phyloP scores from a whole-genome alignment of 2,329 filamentous ascomycete species.

The Aspergillus viridinutans region DNA sequence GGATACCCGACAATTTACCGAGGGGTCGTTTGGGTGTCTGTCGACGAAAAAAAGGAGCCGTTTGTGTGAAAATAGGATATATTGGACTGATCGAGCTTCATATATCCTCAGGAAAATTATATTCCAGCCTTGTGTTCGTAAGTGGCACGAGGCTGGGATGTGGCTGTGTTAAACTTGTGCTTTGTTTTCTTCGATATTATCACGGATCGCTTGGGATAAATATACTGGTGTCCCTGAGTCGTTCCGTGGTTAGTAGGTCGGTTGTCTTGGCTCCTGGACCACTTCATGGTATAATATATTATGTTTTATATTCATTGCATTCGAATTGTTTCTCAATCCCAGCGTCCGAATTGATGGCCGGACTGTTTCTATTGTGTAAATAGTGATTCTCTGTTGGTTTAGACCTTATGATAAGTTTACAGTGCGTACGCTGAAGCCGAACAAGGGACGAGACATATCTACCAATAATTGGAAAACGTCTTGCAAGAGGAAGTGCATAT shows the following conservation, averaged over 20 bases:
- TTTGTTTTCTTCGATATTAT: neutral
- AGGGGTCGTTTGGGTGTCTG: neutral
- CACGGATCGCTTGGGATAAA: neutral
- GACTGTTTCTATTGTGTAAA: neutral
- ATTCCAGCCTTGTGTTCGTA: neutral
- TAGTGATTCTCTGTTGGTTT: neutral
- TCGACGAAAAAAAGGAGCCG: neutral
- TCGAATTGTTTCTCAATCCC: neutral
- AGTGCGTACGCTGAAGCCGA: neutral
- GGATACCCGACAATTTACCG: conserved; percentile 3
- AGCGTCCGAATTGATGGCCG: too few relatives aligned
- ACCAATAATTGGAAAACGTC: neutral
- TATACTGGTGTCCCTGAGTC: neutral
- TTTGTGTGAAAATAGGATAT: neutral
- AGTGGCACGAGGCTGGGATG: neutral
- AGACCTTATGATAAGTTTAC: neutral
- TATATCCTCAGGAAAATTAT: neutral
- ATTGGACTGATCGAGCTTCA: neutral
- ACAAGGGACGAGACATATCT: neutral
- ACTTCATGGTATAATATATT: neutral
- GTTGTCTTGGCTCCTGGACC: neutral
- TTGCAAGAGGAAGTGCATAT: neutral
- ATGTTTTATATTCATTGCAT: neutral
- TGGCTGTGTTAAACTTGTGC: neutral
- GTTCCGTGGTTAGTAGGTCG: neutral